Percentiles rank a stretch among this genome's conserved stretches.
These are phyloP conservation scores for Apophysomyces ossiformis DNA, from an alignment of 371 early-diverging fungal genomes.

Conservation along the genomic window DNA sequence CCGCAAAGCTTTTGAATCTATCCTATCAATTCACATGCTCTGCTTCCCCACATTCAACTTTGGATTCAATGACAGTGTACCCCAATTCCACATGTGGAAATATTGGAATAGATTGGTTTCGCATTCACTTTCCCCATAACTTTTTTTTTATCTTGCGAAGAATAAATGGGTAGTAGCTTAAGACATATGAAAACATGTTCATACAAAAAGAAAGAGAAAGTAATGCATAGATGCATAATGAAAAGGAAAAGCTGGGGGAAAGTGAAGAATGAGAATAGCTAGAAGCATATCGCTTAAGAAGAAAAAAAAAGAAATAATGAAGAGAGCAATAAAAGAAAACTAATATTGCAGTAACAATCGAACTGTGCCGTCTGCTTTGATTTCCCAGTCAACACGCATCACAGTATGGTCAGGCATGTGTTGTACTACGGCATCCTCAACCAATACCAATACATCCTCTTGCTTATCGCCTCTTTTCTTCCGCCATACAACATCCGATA, in stretches of 20 bases:
- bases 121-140: constrained; percentile 11
- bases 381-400: constrained; percentile 27
- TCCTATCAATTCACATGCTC: neutral
- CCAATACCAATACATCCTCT: constrained; percentile 14
- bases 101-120: neutral
- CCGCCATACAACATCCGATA: constrained; percentile 8
- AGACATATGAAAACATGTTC: constrained; percentile 8
- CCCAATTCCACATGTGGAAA: constrained; percentile 7
- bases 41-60: constrained; percentile 1
- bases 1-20: neutral
- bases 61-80: neutral
- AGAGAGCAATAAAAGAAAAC: neutral
- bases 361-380: constrained; percentile 24
- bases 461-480: neutral
- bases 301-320: neutral
- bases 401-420: constrained; percentile 16
- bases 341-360: neutral
- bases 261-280: neutral
- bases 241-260: neutral
- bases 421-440: constrained; percentile 19
- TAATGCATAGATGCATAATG: constrained; percentile 16
- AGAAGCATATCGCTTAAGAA: constrained; percentile 1
- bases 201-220: neutral
- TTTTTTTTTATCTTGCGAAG: constrained; percentile 6
- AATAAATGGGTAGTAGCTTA: neutral